Evolutionary conservation across 148 eudicot genomes (phyloP), one percentile per base, ranked within the genome.

Genomic region (Nepenthes mirabilis): DNA sequence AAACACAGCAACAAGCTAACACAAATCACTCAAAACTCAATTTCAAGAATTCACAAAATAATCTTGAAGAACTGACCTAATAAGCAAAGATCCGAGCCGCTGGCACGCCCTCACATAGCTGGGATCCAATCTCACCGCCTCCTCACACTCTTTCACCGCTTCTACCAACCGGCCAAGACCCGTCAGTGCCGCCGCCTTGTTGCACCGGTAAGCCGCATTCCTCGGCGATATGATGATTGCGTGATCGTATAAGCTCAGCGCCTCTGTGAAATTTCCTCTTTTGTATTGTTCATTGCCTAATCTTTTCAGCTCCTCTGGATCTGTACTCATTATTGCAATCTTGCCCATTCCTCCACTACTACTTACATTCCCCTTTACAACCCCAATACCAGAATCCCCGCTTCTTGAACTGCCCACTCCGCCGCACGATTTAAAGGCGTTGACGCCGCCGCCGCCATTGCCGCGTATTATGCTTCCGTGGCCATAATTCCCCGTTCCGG

Each of bases 391-490:
- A 6, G 33, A 37, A 11, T 8, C 8, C 4, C 45, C 45, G 4
- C 6, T 40, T 3, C 8, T 4, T 3, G 45, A 40, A 40, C 45
- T 40, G 52, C 52, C 52, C 48, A 45, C 48, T 10, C 55, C 60
- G 36, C 56, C 67, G 34, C 54, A 56, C 40, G 54, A 33, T 65
- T 55, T 48, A 2, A 1, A 33, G 50, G 58, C 32, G 51, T 55
- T 36, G 23, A 33, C 14, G 1, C 63, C 37, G 7, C 65, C 52
- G 50, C 77, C 67, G 67, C 47, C 50, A 36, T 59, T 13, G 7
- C 36, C 84, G 8, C 90, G 80, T 81, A 88, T 85, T 76, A 88
- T 83, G 36, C 86, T 91, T 1, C 96, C 96, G 50, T 85, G 88
- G 36, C 96, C 97, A 59, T 91, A 91, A 68, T 79, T 69, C 7